Evolutionary conservation across 1,284 basidiomycete species (phyloP), one percentile per base, ranked within the genome.

Genomic region (Tremellales sp.): DNA sequence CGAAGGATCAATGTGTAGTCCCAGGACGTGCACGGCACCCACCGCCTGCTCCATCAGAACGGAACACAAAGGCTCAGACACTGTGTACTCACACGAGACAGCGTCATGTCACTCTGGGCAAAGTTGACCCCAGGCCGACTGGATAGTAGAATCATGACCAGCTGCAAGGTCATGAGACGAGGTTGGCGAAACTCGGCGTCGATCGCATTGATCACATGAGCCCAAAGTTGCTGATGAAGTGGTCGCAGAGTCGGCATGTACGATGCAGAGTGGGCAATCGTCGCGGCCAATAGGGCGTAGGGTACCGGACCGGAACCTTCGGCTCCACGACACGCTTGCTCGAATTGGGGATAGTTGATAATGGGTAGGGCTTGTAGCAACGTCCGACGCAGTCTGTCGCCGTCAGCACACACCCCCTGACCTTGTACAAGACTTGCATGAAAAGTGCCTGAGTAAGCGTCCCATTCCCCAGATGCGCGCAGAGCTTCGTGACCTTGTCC

Each of bases 141-240:
- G 6, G 43, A 60, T 1, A 70, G 49, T 0, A 57, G 43, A 5
- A 72, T 29, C 10, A 73, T 37, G 0, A 64, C 67, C 7, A 68
- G 52, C 45, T 70, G 68, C 2, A 73, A 45, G 0, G 64, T 64
- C 13, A 59, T 43, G 5, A 73, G 54, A 21, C 67, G 45, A 0
- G 70, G 70, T 36, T 61, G 58, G 4, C 68, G 56, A 40, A 61
- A 73, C 49, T 70, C 70, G 43, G 68, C 65, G 23, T 73, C 70
- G 5, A 73, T 53, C 0, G 57, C 58, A 6, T 60, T 50, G 1
- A 68, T 46, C 0, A 53, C 60, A 35, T 59, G 52, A n/a, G 51
- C 45, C 68, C 63, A 73, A 12, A 65, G 50, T 23, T 53, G 44
- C 39, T 58, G 60, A 55, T 67, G 65, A 3, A 62, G 50, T 0